A percentile compares a stretch with the other conserved stretches of the same genome.
Evolutionary conservation across 768 basidiomycete genomes (phyloP).

Genomic region (Mycena latifolia): DNA sequence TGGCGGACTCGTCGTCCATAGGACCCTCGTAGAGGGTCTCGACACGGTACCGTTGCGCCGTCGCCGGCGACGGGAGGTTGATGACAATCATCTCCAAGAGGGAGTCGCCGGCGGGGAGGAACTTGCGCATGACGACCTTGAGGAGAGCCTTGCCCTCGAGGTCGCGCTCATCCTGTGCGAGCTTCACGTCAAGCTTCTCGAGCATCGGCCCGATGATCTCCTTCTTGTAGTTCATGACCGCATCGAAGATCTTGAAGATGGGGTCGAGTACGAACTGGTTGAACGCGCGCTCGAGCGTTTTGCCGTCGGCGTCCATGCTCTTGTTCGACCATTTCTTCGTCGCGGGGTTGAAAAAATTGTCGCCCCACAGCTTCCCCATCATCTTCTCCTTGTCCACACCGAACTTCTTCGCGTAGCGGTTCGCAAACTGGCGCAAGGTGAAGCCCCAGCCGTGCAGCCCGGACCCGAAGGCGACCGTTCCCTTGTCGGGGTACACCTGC

Average conservation of each 20-base stretch:
- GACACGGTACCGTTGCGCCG: slow-evolving; percentile 98
- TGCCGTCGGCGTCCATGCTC: slow-evolving; percentile 80
- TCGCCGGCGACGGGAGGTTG: slow-evolving; percentile 96
- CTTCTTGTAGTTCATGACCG: slow-evolving; percentile 99
- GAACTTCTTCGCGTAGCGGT: slow-evolving; percentile 97
- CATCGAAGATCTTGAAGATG: slow-evolving; percentile 98
- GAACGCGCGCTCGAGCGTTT: slow-evolving; percentile 97
- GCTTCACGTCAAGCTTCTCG: slow-evolving; percentile 96
- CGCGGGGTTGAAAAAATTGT: slow-evolving; percentile 98
- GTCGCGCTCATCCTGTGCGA: slow-evolving; percentile 89
- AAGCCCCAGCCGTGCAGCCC: slow-evolving; percentile 99
- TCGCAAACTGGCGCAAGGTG: slow-evolving; percentile 97
- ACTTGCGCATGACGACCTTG: slow-evolving; percentile 99
- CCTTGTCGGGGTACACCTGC: slow-evolving; percentile 98
- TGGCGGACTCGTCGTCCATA: slow-evolving; percentile 99
- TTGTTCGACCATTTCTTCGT: slow-evolving; percentile 97
- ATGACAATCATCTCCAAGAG: slow-evolving; percentile 99
- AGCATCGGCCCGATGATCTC: slow-evolving; percentile 85
- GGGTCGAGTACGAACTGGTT: slow-evolving; percentile 99
- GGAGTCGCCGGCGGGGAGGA: slow-evolving; percentile 98
- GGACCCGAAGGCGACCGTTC: slow-evolving; percentile 98
- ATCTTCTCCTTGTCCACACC: slow-evolving; percentile 99
- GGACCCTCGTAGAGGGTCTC: slow-evolving; percentile 99
- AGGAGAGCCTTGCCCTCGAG: slow-evolving; percentile 96
- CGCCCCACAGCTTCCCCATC: slow-evolving; percentile 95